Conservation (phyloP, 2,329 filamentous ascomycete genomes). For the Lecanicillium sp. region DNA sequence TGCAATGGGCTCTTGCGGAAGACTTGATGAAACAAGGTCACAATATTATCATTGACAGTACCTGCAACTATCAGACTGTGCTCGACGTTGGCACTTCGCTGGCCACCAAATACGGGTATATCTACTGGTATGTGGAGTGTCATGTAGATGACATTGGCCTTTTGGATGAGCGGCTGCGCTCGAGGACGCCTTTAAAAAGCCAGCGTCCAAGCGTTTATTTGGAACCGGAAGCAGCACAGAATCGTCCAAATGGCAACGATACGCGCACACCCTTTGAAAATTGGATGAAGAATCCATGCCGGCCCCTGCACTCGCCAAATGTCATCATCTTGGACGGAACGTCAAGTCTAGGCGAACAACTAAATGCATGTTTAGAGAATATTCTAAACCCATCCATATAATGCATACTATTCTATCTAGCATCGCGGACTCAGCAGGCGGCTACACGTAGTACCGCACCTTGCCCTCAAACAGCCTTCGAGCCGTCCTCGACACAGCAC, state of each 20-base stretch:
- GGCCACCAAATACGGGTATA: constrained; percentile 13
- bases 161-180: constrained; percentile 19
- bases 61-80: constrained; percentile 25
- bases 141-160: constrained; percentile 20
- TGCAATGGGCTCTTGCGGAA: constrained; percentile 27
- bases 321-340: constrained; percentile 19
- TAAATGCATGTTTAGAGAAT: too few species aligned
- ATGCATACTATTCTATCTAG: too few species aligned
- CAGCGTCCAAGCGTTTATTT: constrained; percentile 20
- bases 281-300: constrained; percentile 22
- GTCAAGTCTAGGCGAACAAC: too few species aligned
- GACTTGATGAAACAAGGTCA: constrained; percentile 24
- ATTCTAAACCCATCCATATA: too few species aligned
- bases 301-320: constrained; percentile 14
- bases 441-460: constrained; percentile 17
- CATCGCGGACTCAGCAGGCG: background rate
- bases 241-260: constrained; percentile 9
- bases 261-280: constrained; percentile 15
- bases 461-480: constrained; percentile 23
- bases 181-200: constrained; percentile 18
- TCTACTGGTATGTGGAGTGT: constrained; percentile 25
- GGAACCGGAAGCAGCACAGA: constrained; percentile 14
- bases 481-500: constrained; percentile 22
- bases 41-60: constrained; percentile 26
- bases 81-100: constrained; percentile 21